Evolutionary conservation across 1,284 basidiomycete genomes (phyloP), one percentile per base, ranked within the genome.

Genomic region (Erythrobasidium hasegawianum): DNA sequence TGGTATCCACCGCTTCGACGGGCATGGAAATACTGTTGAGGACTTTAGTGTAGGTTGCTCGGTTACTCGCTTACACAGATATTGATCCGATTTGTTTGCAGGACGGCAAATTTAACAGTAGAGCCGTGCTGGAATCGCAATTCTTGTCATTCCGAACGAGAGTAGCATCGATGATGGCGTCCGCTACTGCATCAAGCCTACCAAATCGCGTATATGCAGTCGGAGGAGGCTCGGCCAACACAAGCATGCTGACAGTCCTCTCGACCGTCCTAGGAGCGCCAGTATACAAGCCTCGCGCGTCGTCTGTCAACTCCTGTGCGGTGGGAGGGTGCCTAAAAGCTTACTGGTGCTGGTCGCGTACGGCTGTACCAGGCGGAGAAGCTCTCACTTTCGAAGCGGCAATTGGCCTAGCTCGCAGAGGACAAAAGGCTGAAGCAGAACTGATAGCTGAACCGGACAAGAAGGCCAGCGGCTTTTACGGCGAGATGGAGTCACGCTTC

Each of bases 91-190:
- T 24, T 16, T 47, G 22, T 59, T 24, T 22, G 62, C 22, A 72
- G 73, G 22, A 49, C 53, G 10, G 71, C 67, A 20, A 57, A 67
- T 49, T 65, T 62, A 40, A 90, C 75, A 85, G 89, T 2, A 83
- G 88, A 18, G 86, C 88, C 4, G 89, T 94, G 70, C 80, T 94
- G 70, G 87, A 91, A 77, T 89, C 88, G 0, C 90, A 94, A 74
- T 84, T 93, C 75, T 80, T 93, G 74, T 90, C 85, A 67, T 90
- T 87, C 77, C 83, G 82, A 67, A 84, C 84, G 49, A 84, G 87
- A 64, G 83, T 87, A 33, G 79, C 80, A 1, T 83, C 82, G 18
- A 87, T 89, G 72, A 78, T 89, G 24, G 85, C 85, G 22, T 62
- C 64, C 22, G 14, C 70, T 60, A 24, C 60, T 0, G 77, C 79